Conservation (phyloP, 2,329 filamentous ascomycete genomes). For the Penicillium brasilianum region DNA sequence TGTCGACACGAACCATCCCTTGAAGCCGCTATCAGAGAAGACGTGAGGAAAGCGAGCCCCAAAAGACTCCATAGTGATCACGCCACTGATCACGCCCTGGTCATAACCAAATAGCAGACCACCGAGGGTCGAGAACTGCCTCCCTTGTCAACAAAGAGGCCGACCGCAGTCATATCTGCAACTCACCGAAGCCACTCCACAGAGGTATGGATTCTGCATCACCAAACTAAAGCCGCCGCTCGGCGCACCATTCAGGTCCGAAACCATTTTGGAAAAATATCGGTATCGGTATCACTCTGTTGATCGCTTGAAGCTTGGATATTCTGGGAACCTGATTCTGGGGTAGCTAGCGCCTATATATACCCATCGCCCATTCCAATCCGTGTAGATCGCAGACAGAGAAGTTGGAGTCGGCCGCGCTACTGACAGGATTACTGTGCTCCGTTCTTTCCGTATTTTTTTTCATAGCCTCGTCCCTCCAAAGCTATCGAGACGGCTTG, state of each 20-base stretch:
- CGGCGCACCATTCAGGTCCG: conserved; percentile 18
- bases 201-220: conserved; percentile 51
- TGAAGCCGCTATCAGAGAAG: conserved; percentile 53
- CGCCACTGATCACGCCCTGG: conserved; percentile 56
- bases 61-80: conserved; percentile 55
- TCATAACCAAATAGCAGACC: conserved; percentile 57
- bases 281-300: not conserved
- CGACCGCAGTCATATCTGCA: not conserved
- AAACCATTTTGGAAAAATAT: conserved; percentile 25
- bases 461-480: not conserved
- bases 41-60: conserved; percentile 47
- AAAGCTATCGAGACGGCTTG: not conserved
- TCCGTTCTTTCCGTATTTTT: conserved; percentile 16
- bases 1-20: conserved; percentile 60
- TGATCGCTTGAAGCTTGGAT: not conserved
- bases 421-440: conserved; percentile 26
- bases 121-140: conserved; percentile 49
- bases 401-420: not conserved
- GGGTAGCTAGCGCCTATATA: conserved; percentile 13
- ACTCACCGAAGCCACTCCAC: conserved; percentile 52
- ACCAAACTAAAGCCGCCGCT: conserved; percentile 36
- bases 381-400: not conserved
- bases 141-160: not conserved
- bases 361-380: not conserved
- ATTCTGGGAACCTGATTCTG: not conserved